Percentiles rank a stretch among this genome's conserved stretches.
Conservation (phyloP, 768 basidiomycete species). For the Coprinellus micaceus region DNA sequence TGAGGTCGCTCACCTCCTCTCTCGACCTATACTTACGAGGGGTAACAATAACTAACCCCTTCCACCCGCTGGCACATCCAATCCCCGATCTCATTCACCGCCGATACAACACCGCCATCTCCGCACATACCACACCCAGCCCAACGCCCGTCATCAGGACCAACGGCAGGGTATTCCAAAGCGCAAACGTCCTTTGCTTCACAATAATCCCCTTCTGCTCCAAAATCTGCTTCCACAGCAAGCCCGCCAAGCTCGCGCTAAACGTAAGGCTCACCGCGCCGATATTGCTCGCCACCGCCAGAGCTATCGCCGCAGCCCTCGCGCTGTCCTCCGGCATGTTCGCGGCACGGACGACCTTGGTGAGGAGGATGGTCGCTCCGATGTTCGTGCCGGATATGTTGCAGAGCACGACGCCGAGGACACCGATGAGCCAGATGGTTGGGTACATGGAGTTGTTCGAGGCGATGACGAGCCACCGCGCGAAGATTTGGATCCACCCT, state of each 20-base stretch:
- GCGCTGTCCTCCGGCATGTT: conserved; percentile 29
- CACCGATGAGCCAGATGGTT: conserved; percentile 64
- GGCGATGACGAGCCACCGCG: conserved; percentile 55
- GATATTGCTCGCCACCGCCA: conserved; percentile 85
- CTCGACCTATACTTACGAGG: no score
- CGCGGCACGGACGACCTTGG: conserved; percentile 63
- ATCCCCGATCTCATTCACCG: no score
- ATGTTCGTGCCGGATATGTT: conserved; percentile 89
- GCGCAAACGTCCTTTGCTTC: conserved; percentile 59
- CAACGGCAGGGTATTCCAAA: conserved; percentile 68
- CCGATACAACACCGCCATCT: conserved; percentile 57
- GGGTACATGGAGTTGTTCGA: conserved; percentile 40
- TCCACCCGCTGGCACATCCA: no score
- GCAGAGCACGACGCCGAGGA: conserved; percentile 70
- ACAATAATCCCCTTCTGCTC: conserved; percentile 67
- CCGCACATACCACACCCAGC: conserved; percentile 69
- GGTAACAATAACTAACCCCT: neutral
- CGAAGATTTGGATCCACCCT: conserved; percentile 88
- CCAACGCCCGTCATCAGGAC: conserved; percentile 63
- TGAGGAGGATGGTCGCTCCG: conserved; percentile 85
- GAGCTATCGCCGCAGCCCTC: conserved; percentile 63
- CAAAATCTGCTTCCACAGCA: conserved; percentile 79
- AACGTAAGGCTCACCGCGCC: conserved; percentile 91
- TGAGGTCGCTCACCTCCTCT: no score
- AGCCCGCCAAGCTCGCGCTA: conserved; percentile 81